Evolutionary conservation across 2,329 filamentous ascomycete genomes (phyloP), one percentile per base, ranked within the genome.

Genomic region (Alternaria ethzedia): DNA sequence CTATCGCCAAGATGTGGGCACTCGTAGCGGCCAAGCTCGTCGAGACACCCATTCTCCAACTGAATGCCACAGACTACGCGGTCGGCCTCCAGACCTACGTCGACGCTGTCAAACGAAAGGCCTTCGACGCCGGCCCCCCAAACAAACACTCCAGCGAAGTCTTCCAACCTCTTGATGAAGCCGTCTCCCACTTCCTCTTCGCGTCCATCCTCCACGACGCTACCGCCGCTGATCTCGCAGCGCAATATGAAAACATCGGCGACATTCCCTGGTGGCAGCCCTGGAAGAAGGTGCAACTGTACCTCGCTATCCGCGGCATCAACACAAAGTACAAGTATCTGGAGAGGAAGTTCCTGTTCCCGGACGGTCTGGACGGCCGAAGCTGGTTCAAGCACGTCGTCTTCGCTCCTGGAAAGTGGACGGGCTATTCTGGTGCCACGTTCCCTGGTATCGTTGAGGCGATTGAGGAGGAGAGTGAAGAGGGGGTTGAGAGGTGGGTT

Each of bases 371-470:
- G 20, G 94, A 97, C 77, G 88, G 89, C 1, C 84, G 95, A 63
- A 83, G 84, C 23, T 97, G 94, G 94, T 98, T 95, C 83, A 97
- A 97, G 83, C 95, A 97, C 74, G 91, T 97, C 3, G 91, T 97
- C 1, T 97, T 96, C 80, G 94, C 94, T 1, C 94, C 94, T 0
- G 94, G 94, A 0, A 79, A 95, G 51, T 97, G 94, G 93, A 97
- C 93, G 0, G 94, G 94, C 0, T 97, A 97, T 79, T 84, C 93
- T 0, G 94, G 94, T 4, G 88, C 86, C 5, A 89, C 88, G 9
- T 90, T 87, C 70, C 88, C 89, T 2, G 87, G 88, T 2, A 78
- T 90, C n/a, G 85, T 89, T 6, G 88, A 90, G 76, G 86, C 84
- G 55, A 81, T 90, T 50, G 86, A 89, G 26, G 84, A 82, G 47